These are phyloP conservation scores for Colletotrichum lentis DNA, from an alignment of 2,329 filamentous ascomycete species.

Conservation along the genomic window DNA sequence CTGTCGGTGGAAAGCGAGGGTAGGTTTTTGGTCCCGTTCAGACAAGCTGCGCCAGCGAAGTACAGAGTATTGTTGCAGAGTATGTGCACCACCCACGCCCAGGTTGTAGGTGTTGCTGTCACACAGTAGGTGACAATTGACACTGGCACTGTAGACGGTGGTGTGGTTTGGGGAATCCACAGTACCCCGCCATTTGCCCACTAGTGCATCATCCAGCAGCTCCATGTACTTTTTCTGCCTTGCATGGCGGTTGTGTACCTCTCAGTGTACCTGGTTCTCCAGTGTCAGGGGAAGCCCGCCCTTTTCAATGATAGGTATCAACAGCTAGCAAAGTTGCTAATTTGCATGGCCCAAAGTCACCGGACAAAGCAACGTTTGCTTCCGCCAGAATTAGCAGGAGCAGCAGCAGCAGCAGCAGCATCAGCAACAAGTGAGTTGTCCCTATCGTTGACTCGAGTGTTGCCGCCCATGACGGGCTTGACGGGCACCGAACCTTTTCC, in stretches of 20 bases:
- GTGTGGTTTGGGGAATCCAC: slow-evolving; percentile 21
- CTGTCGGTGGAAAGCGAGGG: not conserved
- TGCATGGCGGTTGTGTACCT: not conserved
- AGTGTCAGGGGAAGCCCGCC: slow-evolving; percentile 28
- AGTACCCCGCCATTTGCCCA: slow-evolving; percentile 36
- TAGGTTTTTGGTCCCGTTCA: slow-evolving; percentile 8
- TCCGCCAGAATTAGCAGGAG: too few species aligned
- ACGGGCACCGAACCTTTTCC: slow-evolving; percentile 9
- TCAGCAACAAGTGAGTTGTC: slow-evolving; percentile 28
- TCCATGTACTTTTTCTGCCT: not conserved
- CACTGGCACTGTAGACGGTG: slow-evolving; percentile 1
- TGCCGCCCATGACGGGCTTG: not conserved
- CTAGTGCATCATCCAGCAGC: slow-evolving; percentile 31
- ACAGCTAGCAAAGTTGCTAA: slow-evolving; percentile 3
- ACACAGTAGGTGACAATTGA: slow-evolving; percentile 17
- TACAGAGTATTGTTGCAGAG: not conserved
- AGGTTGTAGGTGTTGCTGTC: not conserved
- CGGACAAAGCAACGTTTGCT: slow-evolving; percentile 15
- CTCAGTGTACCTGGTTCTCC: slow-evolving; percentile 9
- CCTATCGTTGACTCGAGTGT: slow-evolving; percentile 15
- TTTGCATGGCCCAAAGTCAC: slow-evolving; percentile 15
- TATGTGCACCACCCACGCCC: too few species aligned
- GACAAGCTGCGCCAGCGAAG: slow-evolving; percentile 6
- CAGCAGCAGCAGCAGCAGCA: slow-evolving; percentile 2
- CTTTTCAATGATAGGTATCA: slow-evolving; percentile 19